phyloP scores from a whole-genome alignment of 176 grass and related monocot species.

The Dactylis glomerata region DNA sequence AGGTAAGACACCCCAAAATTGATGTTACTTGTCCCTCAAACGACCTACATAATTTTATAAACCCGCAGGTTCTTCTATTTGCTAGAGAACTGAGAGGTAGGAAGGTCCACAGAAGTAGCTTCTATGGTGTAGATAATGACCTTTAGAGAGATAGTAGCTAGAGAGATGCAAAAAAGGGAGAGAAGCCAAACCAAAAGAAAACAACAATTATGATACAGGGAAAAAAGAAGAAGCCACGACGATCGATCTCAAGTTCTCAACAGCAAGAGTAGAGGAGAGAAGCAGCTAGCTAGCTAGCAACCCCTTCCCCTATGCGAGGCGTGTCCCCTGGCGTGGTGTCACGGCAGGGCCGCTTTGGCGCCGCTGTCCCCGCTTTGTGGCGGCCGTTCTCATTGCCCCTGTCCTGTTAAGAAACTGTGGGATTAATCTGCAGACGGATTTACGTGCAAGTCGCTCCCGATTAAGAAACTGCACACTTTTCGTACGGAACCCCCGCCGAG shows the following conservation, averaged over 20 bases:
- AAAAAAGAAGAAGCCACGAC: slow-evolving; percentile 10
- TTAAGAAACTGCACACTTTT: slow-evolving; percentile 29
- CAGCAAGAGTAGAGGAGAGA: background rate
- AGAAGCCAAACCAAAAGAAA: slow-evolving; percentile 10
- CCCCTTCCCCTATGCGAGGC: slow-evolving; percentile 26
- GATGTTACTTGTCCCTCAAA: background rate
- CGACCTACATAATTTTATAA: background rate
- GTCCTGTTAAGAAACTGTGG: slow-evolving; percentile 12
- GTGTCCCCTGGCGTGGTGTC: slow-evolving; percentile 57
- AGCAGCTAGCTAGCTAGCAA: slow-evolving; percentile 15
- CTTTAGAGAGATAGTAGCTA: background rate
- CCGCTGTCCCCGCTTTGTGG: slow-evolving; percentile 55
- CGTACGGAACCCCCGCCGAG: slow-evolving; percentile 42
- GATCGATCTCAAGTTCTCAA: slow-evolving; percentile 5
- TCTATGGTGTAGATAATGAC: background rate
- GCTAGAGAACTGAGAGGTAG: background rate
- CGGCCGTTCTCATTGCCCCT: slow-evolving; percentile 20
- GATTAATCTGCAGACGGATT: slow-evolving; percentile 40
- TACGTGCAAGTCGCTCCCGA: slow-evolving; percentile 50
- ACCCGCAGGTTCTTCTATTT: background rate
- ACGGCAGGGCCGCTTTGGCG: slow-evolving; percentile 51
- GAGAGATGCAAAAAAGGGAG: background rate
- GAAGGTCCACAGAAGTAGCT: background rate
- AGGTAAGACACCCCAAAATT: no score
- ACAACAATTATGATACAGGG: slow-evolving; percentile 4